Conservation (phyloP, 2,329 filamentous ascomycete species). For the Nemania diffusa region DNA sequence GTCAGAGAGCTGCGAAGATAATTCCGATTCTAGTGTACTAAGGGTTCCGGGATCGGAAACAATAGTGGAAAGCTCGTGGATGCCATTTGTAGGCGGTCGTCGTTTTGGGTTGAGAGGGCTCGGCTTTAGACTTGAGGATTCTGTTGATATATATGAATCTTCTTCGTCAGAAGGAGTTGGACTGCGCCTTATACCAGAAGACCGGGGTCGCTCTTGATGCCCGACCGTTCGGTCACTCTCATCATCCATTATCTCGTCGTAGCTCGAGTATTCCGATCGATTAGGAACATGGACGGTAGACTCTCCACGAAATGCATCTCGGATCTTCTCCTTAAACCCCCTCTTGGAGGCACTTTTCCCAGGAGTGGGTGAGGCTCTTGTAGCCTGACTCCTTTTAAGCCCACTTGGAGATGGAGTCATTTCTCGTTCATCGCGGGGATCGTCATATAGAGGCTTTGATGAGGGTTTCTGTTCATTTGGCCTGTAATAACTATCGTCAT, state of each 20-base stretch:
- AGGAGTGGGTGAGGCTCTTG: constrained; percentile 61
- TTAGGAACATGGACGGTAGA: constrained; percentile 60
- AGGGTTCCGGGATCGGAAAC: constrained; percentile 60
- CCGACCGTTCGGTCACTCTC: constrained; percentile 46
- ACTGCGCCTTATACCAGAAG: constrained; percentile 49
- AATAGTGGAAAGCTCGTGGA: constrained; percentile 68
- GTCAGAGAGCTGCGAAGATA: constrained; percentile 61
- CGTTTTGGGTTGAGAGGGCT: constrained; percentile 42
- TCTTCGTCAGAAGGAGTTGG: constrained; percentile 50
- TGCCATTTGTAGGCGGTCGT: constrained; percentile 64
- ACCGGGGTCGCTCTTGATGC: constrained; percentile 45
- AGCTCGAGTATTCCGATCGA: constrained; percentile 61
- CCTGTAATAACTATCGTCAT: constrained; percentile 32
- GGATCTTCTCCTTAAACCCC: constrained; percentile 67
- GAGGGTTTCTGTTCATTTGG: constrained; percentile 26
- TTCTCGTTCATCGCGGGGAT: constrained; percentile 47
- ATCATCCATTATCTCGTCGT: constrained; percentile 53
- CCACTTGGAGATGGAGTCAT: constrained; percentile 52
- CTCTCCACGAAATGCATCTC: constrained; percentile 71
- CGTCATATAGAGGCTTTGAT: constrained; percentile 32
- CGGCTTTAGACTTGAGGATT: constrained; percentile 41
- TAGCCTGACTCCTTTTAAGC: constrained; percentile 67
- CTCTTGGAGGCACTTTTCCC: constrained; percentile 59
- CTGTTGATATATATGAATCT: constrained; percentile 47
- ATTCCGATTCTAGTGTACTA: constrained; percentile 59